Evolutionary conservation across 75 land plant species (phyloP), one percentile per base, ranked within the genome.

Genomic region (Selaginella moellendorffii): DNA sequence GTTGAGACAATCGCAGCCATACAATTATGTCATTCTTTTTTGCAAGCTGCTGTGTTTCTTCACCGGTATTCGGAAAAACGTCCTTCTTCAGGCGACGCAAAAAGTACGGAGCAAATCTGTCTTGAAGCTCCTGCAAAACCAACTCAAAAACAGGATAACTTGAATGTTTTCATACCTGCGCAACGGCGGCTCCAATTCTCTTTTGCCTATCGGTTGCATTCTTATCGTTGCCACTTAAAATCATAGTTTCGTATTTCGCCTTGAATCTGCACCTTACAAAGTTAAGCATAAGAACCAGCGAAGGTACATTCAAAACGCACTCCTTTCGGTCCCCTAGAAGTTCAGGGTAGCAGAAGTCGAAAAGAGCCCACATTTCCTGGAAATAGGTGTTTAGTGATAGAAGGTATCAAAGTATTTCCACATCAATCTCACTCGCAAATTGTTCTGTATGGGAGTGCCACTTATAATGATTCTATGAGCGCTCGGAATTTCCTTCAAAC

Each of bases 311-410:
- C 27, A 2, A 18, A 36, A 36, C 66, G 66, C 77, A 93, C 98
- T 79, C 79, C 61, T 82, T 77, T 53, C 85, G 82, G 63, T 89
- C 98, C 58, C 96, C 96, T 42, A 93, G 71, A 25, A 93, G 74
- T 22, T 80, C 81, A n/a, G 98, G 98, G 52, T 90, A 85, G 64
- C 98, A 93, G 67, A 93, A 93, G 72, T 85, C 68, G 68, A 85
- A 93, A 30, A 93, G 71, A 31, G 98, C 98, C 98, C 98, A 93
- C 70, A 93, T 66, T 71, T 93, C 98, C 98, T 93, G n/a, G n/a
- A n/a, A n/a, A n/a, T n/a, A n/a, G n/a, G n/a, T n/a, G n/a, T n/a
- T n/a, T n/a, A n/a, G n/a, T n/a, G n/a, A n/a, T n/a, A n/a, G n/a
- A n/a, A n/a, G n/a, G n/a, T n/a, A n/a, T n/a, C n/a, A n/a, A n/a